These are phyloP conservation scores for Leccinellum albellum DNA, from an alignment of 768 basidiomycete species.

Conservation along the genomic window DNA sequence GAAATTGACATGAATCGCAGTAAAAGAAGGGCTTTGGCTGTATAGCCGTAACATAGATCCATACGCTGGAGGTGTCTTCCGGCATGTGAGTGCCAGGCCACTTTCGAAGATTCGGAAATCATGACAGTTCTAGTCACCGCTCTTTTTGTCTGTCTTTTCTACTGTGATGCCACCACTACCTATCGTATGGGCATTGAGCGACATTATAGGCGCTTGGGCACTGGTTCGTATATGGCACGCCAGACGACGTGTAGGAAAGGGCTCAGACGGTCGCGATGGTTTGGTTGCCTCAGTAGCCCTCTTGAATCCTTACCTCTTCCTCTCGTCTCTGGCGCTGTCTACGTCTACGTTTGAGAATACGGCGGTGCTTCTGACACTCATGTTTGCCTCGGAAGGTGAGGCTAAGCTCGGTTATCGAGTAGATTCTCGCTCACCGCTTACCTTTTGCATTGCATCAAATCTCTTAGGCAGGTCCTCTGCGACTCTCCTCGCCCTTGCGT, in stretches of 20 bases:
- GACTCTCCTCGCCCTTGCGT: constrained; percentile 63
- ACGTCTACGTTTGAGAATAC: constrained; percentile 82
- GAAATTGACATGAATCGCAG: constrained; percentile 37
- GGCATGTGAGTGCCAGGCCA: constrained; percentile 58
- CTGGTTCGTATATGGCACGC: constrained; percentile 65
- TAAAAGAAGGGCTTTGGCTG: constrained; percentile 87
- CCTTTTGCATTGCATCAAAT: background rate
- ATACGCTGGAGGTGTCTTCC: constrained; percentile 81
- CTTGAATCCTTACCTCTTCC: constrained; percentile 83
- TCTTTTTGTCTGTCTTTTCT: constrained; percentile 74
- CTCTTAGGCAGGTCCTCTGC: constrained; percentile 53
- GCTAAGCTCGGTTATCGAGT: background rate
- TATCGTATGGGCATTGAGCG: constrained; percentile 66
- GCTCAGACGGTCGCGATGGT: constrained; percentile 45
- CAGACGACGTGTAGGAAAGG: constrained; percentile 46
- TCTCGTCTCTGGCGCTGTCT: constrained; percentile 77
- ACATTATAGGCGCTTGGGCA: constrained; percentile 65
- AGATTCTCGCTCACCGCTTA: background rate
- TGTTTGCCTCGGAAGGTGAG: constrained; percentile 68
- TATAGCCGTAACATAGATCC: constrained; percentile 76
- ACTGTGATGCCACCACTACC: constrained; percentile 60
- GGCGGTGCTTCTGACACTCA: constrained; percentile 58
- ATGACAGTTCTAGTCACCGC: constrained; percentile 57
- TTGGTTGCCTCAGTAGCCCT: constrained; percentile 70
- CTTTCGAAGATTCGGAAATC: background rate